phyloP scores from a whole-genome alignment of 345 rosid species.

The Brassica carinata region DNA sequence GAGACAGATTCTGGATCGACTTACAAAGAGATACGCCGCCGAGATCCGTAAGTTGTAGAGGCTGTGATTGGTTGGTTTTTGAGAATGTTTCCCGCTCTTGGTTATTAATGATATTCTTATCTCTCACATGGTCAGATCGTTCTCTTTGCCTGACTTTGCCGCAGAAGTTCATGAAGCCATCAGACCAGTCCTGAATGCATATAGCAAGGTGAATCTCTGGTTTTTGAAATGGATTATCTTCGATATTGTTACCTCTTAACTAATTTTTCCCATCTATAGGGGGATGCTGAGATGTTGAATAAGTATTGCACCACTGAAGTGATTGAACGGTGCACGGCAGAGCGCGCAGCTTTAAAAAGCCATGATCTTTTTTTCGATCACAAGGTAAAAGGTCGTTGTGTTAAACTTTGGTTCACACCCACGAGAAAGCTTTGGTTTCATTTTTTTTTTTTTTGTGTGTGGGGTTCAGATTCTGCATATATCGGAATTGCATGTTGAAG shows the following conservation, averaged over 20 bases:
- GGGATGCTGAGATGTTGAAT: conserved; percentile 66
- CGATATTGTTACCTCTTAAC: conserved; percentile 1
- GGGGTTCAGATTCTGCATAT: conserved; percentile 75
- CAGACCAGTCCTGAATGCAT: conserved; percentile 80
- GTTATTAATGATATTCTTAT: conserved; percentile 3
- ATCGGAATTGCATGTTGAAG: conserved; percentile 83
- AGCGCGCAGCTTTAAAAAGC: conserved; percentile 62
- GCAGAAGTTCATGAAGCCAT: conserved; percentile 87
- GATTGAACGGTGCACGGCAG: conserved; percentile 73
- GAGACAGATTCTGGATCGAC: conserved; percentile 94
- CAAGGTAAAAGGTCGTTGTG: conserved; percentile 53
- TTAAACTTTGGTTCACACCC: not conserved
- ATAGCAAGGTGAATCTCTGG: conserved; percentile 60
- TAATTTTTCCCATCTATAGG: conserved; percentile 45
- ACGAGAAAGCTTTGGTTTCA: conserved; percentile 2
- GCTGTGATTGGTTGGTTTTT: conserved; percentile 15
- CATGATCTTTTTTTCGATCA: conserved; percentile 79
- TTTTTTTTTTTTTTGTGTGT: not conserved
- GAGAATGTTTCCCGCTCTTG: not conserved
- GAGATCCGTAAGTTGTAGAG: conserved; percentile 78
- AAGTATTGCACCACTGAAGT: conserved; percentile 87
- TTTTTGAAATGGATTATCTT: conserved; percentile 1
- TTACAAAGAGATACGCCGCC: conserved; percentile 73
- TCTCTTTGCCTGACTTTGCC: conserved; percentile 87
- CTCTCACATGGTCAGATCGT: conserved; percentile 55